These are phyloP conservation scores for Coemansia sp. DNA, from an alignment of 192 early-diverging fungal genomes.

Conservation along the genomic window DNA sequence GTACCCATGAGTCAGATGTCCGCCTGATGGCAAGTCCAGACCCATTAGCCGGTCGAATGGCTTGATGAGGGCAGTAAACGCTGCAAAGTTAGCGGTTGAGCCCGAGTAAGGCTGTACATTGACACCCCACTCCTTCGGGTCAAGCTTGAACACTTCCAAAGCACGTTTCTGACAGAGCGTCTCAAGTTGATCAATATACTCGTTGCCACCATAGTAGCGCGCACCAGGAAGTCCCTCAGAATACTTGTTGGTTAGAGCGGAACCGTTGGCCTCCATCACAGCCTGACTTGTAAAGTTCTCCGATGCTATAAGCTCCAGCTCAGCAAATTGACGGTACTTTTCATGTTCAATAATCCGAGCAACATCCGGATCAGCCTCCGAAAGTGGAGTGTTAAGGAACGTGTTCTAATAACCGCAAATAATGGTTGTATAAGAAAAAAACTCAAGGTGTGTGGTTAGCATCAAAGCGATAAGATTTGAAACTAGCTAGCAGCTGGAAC, in stretches of 20 bases:
- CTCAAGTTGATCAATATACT: conserved; percentile 95
- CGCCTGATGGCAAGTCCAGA: conserved; percentile 97
- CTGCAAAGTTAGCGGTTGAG: conserved; percentile 98
- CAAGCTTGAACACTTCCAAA: conserved; percentile 87
- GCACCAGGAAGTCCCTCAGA: conserved; percentile 98
- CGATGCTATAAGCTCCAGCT: conserved; percentile 97
- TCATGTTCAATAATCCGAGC: conserved; percentile 94
- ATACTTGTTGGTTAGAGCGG: conserved; percentile 99
- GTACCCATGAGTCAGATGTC: conserved; percentile 99
- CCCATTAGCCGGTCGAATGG: conserved; percentile 99
- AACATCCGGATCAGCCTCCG: conserved; percentile 91
- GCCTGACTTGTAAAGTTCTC: conserved; percentile 99
- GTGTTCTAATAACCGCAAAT: conserved; percentile 58
- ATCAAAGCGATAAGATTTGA: not conserved
- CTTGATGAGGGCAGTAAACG: conserved; percentile 89
- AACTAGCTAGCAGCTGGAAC: not conserved
- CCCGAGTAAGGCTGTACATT: conserved; percentile 99
- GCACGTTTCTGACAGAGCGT: conserved; percentile 94
- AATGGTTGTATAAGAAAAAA: not conserved
- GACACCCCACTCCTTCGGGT: conserved; percentile 92
- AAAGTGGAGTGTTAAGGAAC: conserved; percentile 84
- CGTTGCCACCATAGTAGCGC: conserved; percentile 99
- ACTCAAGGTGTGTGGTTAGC: too few relatives aligned
- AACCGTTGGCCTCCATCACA: conserved; percentile 99
- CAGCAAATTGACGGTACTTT: conserved; percentile 97